Evolutionary conservation across 768 basidiomycete genomes (phyloP).

Genomic region (Steccherinum ochraceum): DNA sequence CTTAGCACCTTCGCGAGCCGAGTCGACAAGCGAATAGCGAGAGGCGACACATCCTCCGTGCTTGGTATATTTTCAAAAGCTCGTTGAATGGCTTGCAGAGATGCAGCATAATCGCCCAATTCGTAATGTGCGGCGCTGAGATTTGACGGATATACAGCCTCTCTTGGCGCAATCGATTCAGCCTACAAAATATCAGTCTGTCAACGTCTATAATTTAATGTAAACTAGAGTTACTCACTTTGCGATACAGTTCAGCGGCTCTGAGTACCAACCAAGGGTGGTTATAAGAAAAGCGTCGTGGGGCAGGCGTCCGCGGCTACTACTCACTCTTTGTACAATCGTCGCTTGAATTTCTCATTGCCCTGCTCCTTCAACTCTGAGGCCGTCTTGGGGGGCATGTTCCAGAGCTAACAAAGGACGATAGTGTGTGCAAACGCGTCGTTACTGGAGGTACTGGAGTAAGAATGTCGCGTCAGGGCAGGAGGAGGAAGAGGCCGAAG

Average conservation of each 20-base stretch:
- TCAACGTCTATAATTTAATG: neutral
- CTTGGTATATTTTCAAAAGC: conserved; percentile 7
- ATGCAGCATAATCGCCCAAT: conserved; percentile 10
- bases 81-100: conserved; percentile 10
- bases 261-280: neutral
- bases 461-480: too few relatives aligned
- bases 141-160: conserved; percentile 17
- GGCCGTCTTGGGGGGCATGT: too few relatives aligned
- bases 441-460: too few relatives aligned
- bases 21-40: conserved; percentile 8
- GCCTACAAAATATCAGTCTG: conserved; percentile 5
- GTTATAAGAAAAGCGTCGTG: neutral
- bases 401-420: too few relatives aligned
- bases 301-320: neutral
- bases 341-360: neutral
- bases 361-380: neutral
- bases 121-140: conserved; percentile 18
- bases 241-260: neutral
- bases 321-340: neutral
- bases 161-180: conserved; percentile 4
- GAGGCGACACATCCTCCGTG: neutral
- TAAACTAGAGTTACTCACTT: neutral
- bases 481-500: too few relatives aligned
- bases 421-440: too few relatives aligned
- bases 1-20: conserved; percentile 10